These are phyloP conservation scores for Neurospora discreta DNA, from an alignment of 495 filamentous ascomycete genomes.

Conservation along the genomic window DNA sequence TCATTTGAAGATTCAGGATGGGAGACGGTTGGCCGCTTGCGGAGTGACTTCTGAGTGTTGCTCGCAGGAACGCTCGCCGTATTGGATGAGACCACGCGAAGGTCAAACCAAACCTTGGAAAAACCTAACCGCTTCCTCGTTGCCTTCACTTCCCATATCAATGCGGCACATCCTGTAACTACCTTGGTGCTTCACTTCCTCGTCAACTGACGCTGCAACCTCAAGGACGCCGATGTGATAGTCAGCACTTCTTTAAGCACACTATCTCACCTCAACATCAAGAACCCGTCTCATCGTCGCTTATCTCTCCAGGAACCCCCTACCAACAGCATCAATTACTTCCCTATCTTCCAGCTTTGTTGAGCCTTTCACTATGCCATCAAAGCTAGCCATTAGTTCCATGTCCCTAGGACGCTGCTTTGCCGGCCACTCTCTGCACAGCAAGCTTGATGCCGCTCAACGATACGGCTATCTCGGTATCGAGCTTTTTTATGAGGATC, in stretches of 20 bases:
- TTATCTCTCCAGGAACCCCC: neutral
- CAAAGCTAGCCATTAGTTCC: slow-evolving; percentile 47
- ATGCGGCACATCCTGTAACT: neutral
- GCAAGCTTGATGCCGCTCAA: slow-evolving; percentile 56
- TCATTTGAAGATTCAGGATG: neutral
- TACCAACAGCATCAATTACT: neutral
- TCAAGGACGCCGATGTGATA: neutral
- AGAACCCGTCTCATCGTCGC: neutral
- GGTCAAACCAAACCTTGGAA: neutral
- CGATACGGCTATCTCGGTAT: slow-evolving; percentile 57
- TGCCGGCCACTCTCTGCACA: slow-evolving; percentile 45
- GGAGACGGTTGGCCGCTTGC: neutral
- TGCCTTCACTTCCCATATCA: neutral
- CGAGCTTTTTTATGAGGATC: slow-evolving; percentile 75
- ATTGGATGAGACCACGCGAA: neutral
- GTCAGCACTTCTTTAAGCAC: neutral
- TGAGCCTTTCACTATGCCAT: slow-evolving; percentile 17
- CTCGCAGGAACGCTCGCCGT: neutral
- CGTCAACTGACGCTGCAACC: neutral
- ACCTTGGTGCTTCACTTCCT: neutral
- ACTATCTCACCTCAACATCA: neutral
- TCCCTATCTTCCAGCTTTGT: neutral
- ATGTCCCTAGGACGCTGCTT: slow-evolving; percentile 58
- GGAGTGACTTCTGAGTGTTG: neutral
- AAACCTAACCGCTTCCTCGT: neutral